Conservation (phyloP, 2,329 filamentous ascomycete species). For the Stachybotrys elegans region DNA sequence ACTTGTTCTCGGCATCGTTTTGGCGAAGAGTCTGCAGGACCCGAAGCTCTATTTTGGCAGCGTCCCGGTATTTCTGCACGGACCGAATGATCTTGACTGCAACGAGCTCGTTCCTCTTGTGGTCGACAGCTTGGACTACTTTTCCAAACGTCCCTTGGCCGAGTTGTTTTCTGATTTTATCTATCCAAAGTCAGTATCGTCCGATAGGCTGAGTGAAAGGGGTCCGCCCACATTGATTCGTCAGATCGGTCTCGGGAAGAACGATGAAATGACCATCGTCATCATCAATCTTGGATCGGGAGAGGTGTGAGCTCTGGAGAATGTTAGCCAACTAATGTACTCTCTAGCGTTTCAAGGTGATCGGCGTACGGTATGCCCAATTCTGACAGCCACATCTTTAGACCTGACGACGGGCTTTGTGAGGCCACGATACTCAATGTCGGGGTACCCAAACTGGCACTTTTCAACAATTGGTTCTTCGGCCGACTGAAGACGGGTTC, state of each 20-base stretch:
- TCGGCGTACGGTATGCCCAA: background rate
- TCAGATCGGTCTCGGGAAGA: slow-evolving; percentile 77
- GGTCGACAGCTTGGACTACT: slow-evolving; percentile 91
- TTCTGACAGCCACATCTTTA: background rate
- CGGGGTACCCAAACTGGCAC: too few relatives aligned
- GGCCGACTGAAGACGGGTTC: background rate
- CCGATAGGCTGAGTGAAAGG: background rate
- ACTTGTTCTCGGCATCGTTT: slow-evolving; percentile 87
- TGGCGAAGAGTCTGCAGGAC: slow-evolving; percentile 87
- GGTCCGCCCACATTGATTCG: slow-evolving; percentile 77
- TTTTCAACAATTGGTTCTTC: background rate
- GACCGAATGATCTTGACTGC: slow-evolving; percentile 98
- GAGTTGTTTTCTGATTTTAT: slow-evolving; percentile 82
- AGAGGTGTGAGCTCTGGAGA: slow-evolving; percentile 23
- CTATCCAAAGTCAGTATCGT: slow-evolving; percentile 38
- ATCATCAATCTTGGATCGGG: slow-evolving; percentile 67
- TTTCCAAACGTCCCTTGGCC: slow-evolving; percentile 98
- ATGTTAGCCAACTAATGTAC: slow-evolving; percentile 12
- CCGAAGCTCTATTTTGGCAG: slow-evolving; percentile 87
- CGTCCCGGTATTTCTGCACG: slow-evolving; percentile 96
- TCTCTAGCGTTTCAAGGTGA: background rate
- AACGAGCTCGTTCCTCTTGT: slow-evolving; percentile 68
- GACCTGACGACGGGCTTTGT: background rate
- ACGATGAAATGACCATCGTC: slow-evolving; percentile 98
- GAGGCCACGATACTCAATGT: background rate